Percentiles rank a stretch among this genome's conserved stretches.
Evolutionary conservation across 2,329 filamentous ascomycete genomes (phyloP).

Genomic region (Hansfordia pulvinata): DNA sequence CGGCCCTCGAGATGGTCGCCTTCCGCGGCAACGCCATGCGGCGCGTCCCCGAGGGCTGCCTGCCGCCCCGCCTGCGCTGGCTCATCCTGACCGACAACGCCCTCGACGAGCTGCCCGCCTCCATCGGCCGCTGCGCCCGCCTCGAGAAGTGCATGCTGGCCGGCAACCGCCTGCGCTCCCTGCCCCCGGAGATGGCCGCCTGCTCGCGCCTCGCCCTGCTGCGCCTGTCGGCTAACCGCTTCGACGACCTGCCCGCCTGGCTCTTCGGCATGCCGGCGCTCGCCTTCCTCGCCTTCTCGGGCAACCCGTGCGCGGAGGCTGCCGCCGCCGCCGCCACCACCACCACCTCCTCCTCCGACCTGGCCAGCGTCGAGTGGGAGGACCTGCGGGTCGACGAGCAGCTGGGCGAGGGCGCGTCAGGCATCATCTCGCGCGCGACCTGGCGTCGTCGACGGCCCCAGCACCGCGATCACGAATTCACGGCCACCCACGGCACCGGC

Average conservation of each 20-base stretch:
- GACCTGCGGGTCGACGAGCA: conserved; percentile 24
- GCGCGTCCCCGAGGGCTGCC: conserved; percentile 22
- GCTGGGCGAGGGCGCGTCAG: conserved; percentile 31
- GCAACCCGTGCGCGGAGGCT: conserved; percentile 25
- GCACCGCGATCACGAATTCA: no score
- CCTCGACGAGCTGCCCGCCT: conserved; percentile 22
- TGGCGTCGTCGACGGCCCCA: no score
- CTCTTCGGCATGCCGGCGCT: conserved; percentile 28
- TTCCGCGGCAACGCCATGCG: conserved; percentile 32
- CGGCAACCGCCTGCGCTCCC: conserved; percentile 23
- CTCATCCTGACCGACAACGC: conserved; percentile 32
- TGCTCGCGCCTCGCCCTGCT: conserved; percentile 29
- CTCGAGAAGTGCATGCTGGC: conserved; percentile 36
- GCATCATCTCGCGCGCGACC: conserved; percentile 26
- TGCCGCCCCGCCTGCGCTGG: conserved; percentile 29
- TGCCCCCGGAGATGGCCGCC: conserved; percentile 27
- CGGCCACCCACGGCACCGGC: no score
- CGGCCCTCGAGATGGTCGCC: conserved; percentile 32
- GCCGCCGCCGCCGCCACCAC: conserved; percentile 6
- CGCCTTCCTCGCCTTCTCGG: conserved; percentile 31
- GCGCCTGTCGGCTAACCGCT: conserved; percentile 26
- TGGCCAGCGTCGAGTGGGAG: conserved; percentile 25
- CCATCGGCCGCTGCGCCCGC: conserved; percentile 25
- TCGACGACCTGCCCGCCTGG: conserved; percentile 25
- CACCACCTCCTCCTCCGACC: conserved; percentile 13